Base-by-base conservation (phyloP, 148 eudicot species). In the Talinum fruticosum region DNA sequence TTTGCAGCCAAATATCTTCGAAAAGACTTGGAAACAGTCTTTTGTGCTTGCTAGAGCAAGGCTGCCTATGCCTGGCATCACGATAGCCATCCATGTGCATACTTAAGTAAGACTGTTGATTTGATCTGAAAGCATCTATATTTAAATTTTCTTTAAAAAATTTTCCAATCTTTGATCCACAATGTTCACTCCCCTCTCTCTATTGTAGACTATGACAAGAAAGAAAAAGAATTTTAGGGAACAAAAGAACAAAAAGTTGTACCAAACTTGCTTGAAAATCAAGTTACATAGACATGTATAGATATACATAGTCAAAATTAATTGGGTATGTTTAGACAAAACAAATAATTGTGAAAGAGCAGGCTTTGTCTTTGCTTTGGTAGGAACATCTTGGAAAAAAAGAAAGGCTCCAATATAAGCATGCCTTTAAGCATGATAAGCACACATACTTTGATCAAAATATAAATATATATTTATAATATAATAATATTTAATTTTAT, bases 391-490 rank as follows among this genome's bases (percentile, higher is more conserved):
- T 23, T 65, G 57, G n/a, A n/a, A n/a, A 29, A 26, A 28, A 33
- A 45, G 23, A 66, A 67, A 29, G 64, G 6, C 10, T n/a, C 59
- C n/a, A n/a, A 69, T 29, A 57, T 62, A 33, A 66, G 79, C 72
- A 76, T 57, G 80, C 78, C 36, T 38, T 61, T 71, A 61, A 32
- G 62, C 45, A 59, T 71, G 69, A 26, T 37, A 71, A 59, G 64
- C 80, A 76, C 71, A 76, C 59, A 78, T 70, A 78, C 75, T 78
- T 34, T 44, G 72, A 47, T 66, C 72, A 76, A n/a, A 29, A 64
- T 62, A 76, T 47, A 16, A 32, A 14, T 5, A 2, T 32, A 66
- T 16, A 66, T 32, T 2, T 66, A 33, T 41, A 41, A 41, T 41
- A 49, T 49, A 12, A 6, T 41, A 49, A 14, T 49, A 49, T 49